Base-by-base conservation (phyloP, 768 basidiomycete genomes). In the Clitopilus passeckerianus region DNA sequence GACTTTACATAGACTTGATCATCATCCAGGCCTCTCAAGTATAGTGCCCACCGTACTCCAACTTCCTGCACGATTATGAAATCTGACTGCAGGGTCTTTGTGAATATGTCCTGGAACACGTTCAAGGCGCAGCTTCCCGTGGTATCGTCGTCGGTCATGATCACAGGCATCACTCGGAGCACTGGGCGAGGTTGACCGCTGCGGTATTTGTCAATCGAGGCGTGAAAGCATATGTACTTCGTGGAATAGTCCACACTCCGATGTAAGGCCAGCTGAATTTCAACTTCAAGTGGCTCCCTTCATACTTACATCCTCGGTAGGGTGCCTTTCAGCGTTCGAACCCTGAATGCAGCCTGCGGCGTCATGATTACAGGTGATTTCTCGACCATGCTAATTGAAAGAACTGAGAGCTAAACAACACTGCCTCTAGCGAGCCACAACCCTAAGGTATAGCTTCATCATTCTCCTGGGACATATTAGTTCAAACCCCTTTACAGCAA, bases 61-160 rank as follows among this genome's bases (percentile, higher is more conserved):
- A 7, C 7, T 30, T 30, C 27, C 7, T 30, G 27, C 7, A 30
- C 27, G 27, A 30, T 30, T 30, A 30, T 7, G 27, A 30, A 4
- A 4, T 30, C 27, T 41, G 37, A 9, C 10, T 12, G 10, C 23
- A 92, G 90, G 92, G 92, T 24, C 80, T 95, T 6, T 88, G 86
- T 58, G 83, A 85, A 56, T 93, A 95, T 68, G 81, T 89, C 27
- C 65, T 83, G 30, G 67, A 76, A 57, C 76, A 80, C 50, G 79
- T 91, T 4, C 44, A 72, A 6, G 61, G 82, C 53, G 89, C 90
- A 34, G 67, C 72, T 54, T 64, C 68, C 8, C 81, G 85, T 24
- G 93, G 93, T 0, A 75, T 93, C 43, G 91, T 95, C 37, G 80
- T 95, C 53, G 93, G 93, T 10, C 84, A 95, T 69, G 93, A 95